A percentile compares a stretch with the other conserved stretches of the same genome.
Conservation (phyloP, 805 yeast species). For the Candida sakaeoensis region DNA sequence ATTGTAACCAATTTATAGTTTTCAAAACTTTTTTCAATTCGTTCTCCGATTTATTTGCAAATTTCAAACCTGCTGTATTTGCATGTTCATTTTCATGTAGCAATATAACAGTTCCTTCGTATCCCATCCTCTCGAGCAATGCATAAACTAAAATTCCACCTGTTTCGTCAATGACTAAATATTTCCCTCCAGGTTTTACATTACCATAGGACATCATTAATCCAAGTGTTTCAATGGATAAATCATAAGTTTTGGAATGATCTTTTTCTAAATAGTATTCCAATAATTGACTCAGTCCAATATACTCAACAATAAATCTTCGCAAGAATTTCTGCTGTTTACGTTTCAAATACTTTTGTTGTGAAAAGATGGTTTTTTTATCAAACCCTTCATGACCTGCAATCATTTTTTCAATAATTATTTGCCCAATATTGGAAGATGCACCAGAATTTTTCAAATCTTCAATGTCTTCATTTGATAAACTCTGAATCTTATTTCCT, state of each 20-base stretch:
- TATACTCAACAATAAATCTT: slow-evolving; percentile 75
- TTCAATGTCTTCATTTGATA: slow-evolving; percentile 81
- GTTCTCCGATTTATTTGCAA: slow-evolving; percentile 54
- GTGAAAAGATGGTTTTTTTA: slow-evolving; percentile 83
- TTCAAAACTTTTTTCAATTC: slow-evolving; percentile 53
- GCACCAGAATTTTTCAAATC: slow-evolving; percentile 68
- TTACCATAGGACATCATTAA: slow-evolving; percentile 74
- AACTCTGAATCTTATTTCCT: slow-evolving; percentile 68
- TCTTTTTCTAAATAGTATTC: slow-evolving; percentile 79
- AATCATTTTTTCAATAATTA: slow-evolving; percentile 76
- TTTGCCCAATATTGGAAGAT: slow-evolving; percentile 62
- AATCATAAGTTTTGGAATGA: slow-evolving; percentile 63
- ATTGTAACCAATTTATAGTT: slow-evolving; percentile 73
- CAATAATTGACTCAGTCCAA: slow-evolving; percentile 67
- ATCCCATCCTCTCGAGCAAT: slow-evolving; percentile 87
- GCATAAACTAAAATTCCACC: slow-evolving; percentile 87
- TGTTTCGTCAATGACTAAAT: slow-evolving; percentile 88
- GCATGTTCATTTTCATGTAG: slow-evolving; percentile 94
- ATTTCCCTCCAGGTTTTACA: slow-evolving; percentile 84
- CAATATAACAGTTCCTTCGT: slow-evolving; percentile 62
- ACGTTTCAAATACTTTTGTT: slow-evolving; percentile 86
- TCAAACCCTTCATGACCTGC: slow-evolving; percentile 83
- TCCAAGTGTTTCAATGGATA: slow-evolving; percentile 84
- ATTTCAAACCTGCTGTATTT: slow-evolving; percentile 66
- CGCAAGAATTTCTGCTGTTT: slow-evolving; percentile 89